phyloP scores from a whole-genome alignment of 805 yeast genomes.

The Kodamaea neixiangensis region DNA sequence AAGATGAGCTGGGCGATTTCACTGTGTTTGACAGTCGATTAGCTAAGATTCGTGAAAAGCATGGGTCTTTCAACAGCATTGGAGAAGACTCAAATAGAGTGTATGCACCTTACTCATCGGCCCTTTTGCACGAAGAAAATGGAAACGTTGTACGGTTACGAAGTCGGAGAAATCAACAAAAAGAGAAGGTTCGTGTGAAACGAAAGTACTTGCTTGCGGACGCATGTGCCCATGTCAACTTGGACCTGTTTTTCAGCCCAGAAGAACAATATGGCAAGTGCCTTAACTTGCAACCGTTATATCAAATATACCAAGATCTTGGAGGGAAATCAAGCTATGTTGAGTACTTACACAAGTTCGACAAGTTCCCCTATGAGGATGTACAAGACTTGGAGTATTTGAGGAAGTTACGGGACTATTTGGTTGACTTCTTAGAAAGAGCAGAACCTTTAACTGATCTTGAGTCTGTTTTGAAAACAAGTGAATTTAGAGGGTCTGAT shows the following conservation, averaged over 20 bases:
- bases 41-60: conserved; percentile 24
- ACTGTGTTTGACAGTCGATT: conserved; percentile 40
- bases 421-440: conserved; percentile 48
- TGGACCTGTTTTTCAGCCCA: conserved; percentile 53
- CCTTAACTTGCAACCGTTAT: conserved; percentile 56
- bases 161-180: conserved; percentile 15
- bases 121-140: conserved; percentile 11
- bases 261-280: conserved; percentile 67
- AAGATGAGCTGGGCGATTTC: conserved; percentile 25
- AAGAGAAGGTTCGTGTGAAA: conserved; percentile 22
- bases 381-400: conserved; percentile 43
- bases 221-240: conserved; percentile 48
- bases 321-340: conserved; percentile 40
- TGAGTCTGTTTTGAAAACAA: conserved; percentile 19
- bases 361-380: conserved; percentile 31
- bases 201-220: conserved; percentile 48
- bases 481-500: neutral
- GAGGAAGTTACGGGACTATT: conserved; percentile 47
- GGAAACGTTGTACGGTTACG: conserved; percentile 18
- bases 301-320: conserved; percentile 55
- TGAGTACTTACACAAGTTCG: conserved; percentile 51
- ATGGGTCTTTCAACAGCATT: conserved; percentile 16
- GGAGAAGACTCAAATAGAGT: conserved; percentile 18
- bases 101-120: conserved; percentile 29
- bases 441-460: conserved; percentile 47